Conservation (phyloP, 371 early-diverging fungal genomes). For the Chytridium lagenaria region DNA sequence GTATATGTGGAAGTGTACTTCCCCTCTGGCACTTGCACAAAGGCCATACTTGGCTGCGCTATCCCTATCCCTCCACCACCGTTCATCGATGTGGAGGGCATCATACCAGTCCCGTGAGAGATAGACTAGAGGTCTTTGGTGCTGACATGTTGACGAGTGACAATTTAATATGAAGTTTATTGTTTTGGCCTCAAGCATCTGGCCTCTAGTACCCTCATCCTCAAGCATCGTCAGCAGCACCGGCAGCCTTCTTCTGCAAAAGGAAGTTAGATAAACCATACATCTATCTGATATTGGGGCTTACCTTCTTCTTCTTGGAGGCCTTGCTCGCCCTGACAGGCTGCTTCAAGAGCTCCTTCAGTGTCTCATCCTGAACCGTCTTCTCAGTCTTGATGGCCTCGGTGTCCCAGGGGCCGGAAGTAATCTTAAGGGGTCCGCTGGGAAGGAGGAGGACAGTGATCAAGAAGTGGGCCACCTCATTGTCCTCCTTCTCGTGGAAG, state of each 20-base stretch:
- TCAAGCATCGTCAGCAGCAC: neutral
- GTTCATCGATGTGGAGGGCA: neutral
- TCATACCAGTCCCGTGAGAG: slow-evolving; percentile 7
- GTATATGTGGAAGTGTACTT: slow-evolving; percentile 61
- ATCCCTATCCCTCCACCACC: neutral
- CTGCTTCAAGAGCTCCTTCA: slow-evolving; percentile 50
- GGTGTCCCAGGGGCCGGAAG: slow-evolving; percentile 44
- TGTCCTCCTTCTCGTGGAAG: slow-evolving; percentile 75
- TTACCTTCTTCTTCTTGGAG: slow-evolving; percentile 30
- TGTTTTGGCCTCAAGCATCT: too few species aligned
- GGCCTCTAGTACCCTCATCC: too few species aligned
- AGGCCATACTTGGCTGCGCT: neutral
- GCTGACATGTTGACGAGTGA: slow-evolving; percentile 5
- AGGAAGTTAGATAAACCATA: neutral
- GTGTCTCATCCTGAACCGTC: slow-evolving; percentile 41
- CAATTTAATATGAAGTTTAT: neutral
- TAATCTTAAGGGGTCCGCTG: slow-evolving; percentile 61
- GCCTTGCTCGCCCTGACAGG: slow-evolving; percentile 38
- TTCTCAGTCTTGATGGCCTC: slow-evolving; percentile 49
- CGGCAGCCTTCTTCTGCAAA: slow-evolving; percentile 14
- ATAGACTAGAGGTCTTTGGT: neutral
- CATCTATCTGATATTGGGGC: neutral
- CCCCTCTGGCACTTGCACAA: slow-evolving; percentile 54
- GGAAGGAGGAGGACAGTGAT: slow-evolving; percentile 83
- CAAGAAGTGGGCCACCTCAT: slow-evolving; percentile 84